Evolutionary conservation across 352 stramenopile genomes (phyloP).

Genomic region (Blastocystis sp.): DNA sequence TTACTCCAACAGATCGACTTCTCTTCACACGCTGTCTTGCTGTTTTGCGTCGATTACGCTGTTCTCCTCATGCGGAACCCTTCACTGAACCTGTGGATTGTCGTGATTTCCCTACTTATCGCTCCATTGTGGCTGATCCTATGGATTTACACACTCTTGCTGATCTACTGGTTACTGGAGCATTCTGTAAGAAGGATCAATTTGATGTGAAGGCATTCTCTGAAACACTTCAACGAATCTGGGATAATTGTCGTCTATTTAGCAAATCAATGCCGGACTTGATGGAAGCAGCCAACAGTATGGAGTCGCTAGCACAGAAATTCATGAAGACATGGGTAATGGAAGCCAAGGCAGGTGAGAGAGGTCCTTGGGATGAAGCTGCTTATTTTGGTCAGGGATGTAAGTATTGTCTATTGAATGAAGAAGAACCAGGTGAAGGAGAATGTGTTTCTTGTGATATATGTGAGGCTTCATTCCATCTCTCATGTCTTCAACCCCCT

Average conservation of each 20-base stretch:
- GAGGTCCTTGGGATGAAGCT: slow-evolving; percentile 59
- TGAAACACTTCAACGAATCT: not conserved
- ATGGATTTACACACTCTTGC: not conserved
- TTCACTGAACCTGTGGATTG: not conserved
- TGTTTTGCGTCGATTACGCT: not conserved
- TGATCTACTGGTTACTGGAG: not conserved
- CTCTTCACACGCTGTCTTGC: not conserved
- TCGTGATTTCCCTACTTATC: not conserved
- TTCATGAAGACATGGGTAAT: slow-evolving; percentile 31
- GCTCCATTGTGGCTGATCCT: slow-evolving; percentile 13
- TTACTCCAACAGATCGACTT: not conserved
- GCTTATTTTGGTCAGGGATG: slow-evolving; percentile 39
- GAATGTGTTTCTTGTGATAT: slow-evolving; percentile 21
- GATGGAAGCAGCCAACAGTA: not conserved
- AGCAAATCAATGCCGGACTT: too few relatives aligned
- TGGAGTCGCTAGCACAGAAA: not conserved
- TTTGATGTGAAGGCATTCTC: slow-evolving; percentile 7
- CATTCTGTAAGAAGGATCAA: not conserved
- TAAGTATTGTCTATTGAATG: slow-evolving; percentile 10
- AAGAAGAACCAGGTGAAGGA: not conserved
- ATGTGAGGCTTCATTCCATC: slow-evolving; percentile 38
- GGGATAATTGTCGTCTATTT: not conserved
- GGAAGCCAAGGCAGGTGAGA: not conserved
- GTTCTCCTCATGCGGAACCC: not conserved
- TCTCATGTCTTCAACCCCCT: slow-evolving; percentile 27